These are phyloP conservation scores for Protea cynaroides DNA, from an alignment of 164 flowering plant genomes.

Conservation along the genomic window DNA sequence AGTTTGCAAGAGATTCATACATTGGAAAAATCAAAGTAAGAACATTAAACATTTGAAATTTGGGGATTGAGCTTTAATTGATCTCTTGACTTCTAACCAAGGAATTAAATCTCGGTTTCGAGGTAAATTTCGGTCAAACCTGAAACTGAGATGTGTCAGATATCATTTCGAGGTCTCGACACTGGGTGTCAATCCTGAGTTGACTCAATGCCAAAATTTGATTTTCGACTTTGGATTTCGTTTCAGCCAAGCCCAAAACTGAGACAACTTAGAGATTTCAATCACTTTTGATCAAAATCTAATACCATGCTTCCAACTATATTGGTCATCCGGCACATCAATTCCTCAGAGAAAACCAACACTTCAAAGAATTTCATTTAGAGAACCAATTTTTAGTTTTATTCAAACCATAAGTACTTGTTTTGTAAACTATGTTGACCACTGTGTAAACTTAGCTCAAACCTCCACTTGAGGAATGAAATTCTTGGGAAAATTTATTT, in stretches of 20 bases:
- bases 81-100: background rate
- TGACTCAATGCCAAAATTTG: too few species aligned
- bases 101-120: too few species aligned
- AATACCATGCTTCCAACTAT: background rate
- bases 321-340: background rate
- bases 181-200: too few species aligned
- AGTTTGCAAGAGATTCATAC: background rate
- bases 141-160: too few species aligned
- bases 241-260: too few species aligned
- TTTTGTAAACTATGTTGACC: background rate
- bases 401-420: background rate
- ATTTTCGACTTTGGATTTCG: too few species aligned
- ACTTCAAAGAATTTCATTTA: background rate
- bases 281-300: too few species aligned
- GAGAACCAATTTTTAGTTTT: background rate
- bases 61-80: background rate
- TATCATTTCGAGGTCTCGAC: too few species aligned
- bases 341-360: background rate
- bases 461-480: background rate
- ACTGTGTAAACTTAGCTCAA: background rate
- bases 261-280: too few species aligned
- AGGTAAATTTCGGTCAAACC: too few species aligned
- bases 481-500: conserved; percentile 3
- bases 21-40: background rate
- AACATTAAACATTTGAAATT: background rate